Conservation (phyloP, 2,329 filamentous ascomycete genomes). For the Elsinoe ampelina region DNA sequence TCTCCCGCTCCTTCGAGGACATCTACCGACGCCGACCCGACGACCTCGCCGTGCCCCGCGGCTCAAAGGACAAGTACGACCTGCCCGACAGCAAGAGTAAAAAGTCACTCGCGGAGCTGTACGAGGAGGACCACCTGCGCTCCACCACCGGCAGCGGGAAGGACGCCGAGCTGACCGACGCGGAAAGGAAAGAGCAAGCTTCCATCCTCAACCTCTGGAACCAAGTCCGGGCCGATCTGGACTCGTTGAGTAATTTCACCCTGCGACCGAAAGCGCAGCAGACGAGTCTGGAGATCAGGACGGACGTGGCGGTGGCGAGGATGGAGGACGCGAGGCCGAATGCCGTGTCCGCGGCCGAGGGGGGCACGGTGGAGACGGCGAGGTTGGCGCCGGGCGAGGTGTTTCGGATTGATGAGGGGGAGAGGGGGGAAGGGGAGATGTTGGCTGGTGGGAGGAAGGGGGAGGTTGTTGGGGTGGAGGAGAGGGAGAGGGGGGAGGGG, state of each 20-base stretch:
- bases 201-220: constrained; percentile 80
- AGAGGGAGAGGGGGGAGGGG: constrained; percentile 85
- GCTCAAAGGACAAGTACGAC: constrained; percentile 56
- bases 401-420: constrained; percentile 64
- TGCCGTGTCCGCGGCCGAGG: constrained; percentile 63
- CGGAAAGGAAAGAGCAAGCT: constrained; percentile 54
- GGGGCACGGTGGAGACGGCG: constrained; percentile 57
- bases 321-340: constrained; percentile 95
- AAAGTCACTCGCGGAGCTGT: constrained; percentile 81
- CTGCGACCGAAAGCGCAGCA: constrained; percentile 84
- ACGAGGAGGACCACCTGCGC: constrained; percentile 85
- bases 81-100: constrained; percentile 81
- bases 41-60: constrained; percentile 51
- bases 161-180: constrained; percentile 69
- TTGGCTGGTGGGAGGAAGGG: constrained; percentile 59
- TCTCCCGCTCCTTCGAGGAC: constrained; percentile 87
- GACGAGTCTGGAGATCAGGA: constrained; percentile 73
- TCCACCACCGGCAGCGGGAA: constrained; percentile 66
- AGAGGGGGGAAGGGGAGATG: constrained; percentile 58
- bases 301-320: constrained; percentile 79
- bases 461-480: constrained; percentile 66
- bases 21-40: constrained; percentile 74
- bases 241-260: constrained; percentile 86
- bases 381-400: constrained; percentile 90
- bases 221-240: constrained; percentile 68